Base-by-base conservation (phyloP, 495 filamentous ascomycete genomes). In the Penicillium waksmanii region DNA sequence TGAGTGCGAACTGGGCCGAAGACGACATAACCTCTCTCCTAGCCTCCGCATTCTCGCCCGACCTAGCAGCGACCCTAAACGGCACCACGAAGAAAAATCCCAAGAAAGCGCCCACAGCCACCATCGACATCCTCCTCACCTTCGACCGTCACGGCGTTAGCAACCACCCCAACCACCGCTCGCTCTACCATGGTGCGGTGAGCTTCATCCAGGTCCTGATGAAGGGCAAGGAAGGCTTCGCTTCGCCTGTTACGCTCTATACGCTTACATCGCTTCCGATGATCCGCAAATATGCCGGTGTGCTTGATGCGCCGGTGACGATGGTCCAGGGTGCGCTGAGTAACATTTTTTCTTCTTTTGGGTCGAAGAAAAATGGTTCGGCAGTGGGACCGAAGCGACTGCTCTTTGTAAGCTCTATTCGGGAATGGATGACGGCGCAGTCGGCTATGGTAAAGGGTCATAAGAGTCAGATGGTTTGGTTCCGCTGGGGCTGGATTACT, bases 391-490 rank as follows among this genome's bases (percentile, higher is more conserved):
- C 90, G 35, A 66, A 74, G 40, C 70, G 84, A 40, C 63, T 89
- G 72, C 66, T 97, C 38, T 93, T 88, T 68, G 80, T 96, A 50
- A 96, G 82, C 69, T 82, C 83, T 1, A 82, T 77, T 42, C 65
- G 55, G 44, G 83, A 79, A 67, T 88, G 84, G 69, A 73, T 87
- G 69, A 84, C 75, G 25, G 95, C 90, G 46, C 87, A 91, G 77
- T 79, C 75, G 46, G 95, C 95, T 17, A 98, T 98, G 95, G 89
- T 88, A 0, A 78, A 81, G 49, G 92, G 87, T 10, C 95, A 98
- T 76, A 78, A 84, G 79, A 97, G 93, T 73, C 95, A 98, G 82
- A 98, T 98, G 95, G 82, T 89, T 38, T 98, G 95, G 95, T 98
- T 98, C 69, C 84, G 95, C 10, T 98, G 92, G 86, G 93, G 92